Evolutionary conservation across 345 rosid species (phyloP).

Genomic region (Lagerstroemia speciosa): DNA sequence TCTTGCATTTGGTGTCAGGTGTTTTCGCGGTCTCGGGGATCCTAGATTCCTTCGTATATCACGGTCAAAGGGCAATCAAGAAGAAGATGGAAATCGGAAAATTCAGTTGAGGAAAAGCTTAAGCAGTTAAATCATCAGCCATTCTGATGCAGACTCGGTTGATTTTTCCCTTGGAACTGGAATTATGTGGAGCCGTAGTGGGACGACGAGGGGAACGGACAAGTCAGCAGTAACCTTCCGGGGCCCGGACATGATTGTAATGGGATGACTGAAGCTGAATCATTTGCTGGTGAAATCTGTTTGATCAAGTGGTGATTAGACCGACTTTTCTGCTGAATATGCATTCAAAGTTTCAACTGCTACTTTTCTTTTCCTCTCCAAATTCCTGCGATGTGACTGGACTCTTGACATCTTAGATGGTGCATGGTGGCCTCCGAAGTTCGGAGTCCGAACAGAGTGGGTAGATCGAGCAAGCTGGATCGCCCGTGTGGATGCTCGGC

Average conservation of each 20-base stretch:
- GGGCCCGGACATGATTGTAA: background rate
- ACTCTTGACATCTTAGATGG: too few relatives aligned
- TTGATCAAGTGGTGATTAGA: background rate
- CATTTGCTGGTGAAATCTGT: background rate
- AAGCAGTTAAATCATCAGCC: background rate
- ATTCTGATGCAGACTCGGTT: background rate
- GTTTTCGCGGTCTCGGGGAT: slow-evolving; percentile 90
- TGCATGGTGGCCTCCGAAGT: too few relatives aligned
- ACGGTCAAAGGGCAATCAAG: slow-evolving; percentile 90
- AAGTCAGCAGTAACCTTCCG: background rate
- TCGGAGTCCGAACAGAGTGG: too few relatives aligned
- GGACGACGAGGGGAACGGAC: background rate
- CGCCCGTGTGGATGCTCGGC: too few relatives aligned
- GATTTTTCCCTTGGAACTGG: background rate
- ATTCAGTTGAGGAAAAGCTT: slow-evolving; percentile 40
- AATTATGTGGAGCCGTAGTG: background rate
- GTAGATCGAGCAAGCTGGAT: too few relatives aligned
- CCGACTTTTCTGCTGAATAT: background rate
- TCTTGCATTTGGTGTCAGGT: slow-evolving; percentile 32
- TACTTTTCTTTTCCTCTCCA: background rate
- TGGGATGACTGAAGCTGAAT: background rate
- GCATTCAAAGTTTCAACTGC: background rate
- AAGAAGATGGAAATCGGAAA: slow-evolving; percentile 96
- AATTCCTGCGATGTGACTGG: background rate
- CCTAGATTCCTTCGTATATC: slow-evolving; percentile 76